These are phyloP conservation scores for Diplodia mutila DNA, from an alignment of 2,329 filamentous ascomycete genomes.

Conservation along the genomic window DNA sequence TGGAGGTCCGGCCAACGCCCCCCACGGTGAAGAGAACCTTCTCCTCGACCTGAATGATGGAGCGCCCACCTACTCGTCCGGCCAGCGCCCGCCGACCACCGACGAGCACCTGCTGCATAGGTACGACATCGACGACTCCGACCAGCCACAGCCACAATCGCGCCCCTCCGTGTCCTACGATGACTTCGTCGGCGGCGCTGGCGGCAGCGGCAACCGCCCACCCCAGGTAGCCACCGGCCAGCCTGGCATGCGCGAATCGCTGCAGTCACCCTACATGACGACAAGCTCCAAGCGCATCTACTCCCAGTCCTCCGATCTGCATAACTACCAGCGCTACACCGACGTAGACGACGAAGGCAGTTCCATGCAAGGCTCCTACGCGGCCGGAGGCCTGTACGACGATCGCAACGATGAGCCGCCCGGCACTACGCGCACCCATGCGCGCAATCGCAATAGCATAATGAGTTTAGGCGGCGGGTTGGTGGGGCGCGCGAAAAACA, in stretches of 20 bases:
- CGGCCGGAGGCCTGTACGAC: constrained; percentile 65
- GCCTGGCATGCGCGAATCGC: constrained; percentile 45
- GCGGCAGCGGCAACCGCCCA: constrained; percentile 44
- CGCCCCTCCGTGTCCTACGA: constrained; percentile 93
- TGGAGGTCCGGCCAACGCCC: constrained; percentile 52
- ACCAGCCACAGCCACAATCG: constrained; percentile 63
- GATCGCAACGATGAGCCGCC: constrained; percentile 34
- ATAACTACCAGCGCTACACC: constrained; percentile 91
- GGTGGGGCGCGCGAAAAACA: constrained; percentile 84
- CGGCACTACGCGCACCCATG: constrained; percentile 53
- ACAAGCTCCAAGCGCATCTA: constrained; percentile 51
- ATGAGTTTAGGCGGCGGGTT: constrained; percentile 84
- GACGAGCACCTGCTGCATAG: constrained; percentile 79
- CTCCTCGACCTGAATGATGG: constrained; percentile 76
- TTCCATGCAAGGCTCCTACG: constrained; percentile 76
- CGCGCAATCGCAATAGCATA: constrained; percentile 84
- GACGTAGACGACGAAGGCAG: constrained; percentile 82
- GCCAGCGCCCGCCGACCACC: constrained; percentile 75
- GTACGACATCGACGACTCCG: constrained; percentile 70
- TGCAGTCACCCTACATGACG: constrained; percentile 40
- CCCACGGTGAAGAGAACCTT: constrained; percentile 51
- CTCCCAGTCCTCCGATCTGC: constrained; percentile 78
- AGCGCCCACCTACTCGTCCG: constrained; percentile 72
- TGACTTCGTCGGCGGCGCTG: constrained; percentile 77
- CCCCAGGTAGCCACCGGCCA: constrained; percentile 40